phyloP scores from a whole-genome alignment of 108 stramenopile species.

The Discostella stelligeroides region DNA sequence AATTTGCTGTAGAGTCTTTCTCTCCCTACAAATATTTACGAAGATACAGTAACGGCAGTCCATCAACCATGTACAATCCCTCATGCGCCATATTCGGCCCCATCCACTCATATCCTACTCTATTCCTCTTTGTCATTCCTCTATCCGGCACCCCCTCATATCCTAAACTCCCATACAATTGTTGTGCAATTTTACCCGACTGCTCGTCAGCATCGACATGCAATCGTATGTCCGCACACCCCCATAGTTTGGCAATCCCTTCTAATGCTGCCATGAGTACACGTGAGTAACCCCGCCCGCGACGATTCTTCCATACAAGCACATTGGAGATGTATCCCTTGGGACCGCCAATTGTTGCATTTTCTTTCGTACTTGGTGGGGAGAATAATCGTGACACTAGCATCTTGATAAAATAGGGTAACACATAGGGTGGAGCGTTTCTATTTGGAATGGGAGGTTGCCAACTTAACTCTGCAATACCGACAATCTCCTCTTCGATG shows the following conservation, averaged over 20 bases:
- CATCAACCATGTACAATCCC: constrained; percentile 61
- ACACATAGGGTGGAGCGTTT: constrained; percentile 63
- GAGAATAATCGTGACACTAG: constrained; percentile 47
- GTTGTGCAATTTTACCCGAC: constrained; percentile 53
- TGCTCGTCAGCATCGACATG: constrained; percentile 70
- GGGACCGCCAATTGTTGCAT: background rate
- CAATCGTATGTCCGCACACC: constrained; percentile 53
- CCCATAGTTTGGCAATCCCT: constrained; percentile 69
- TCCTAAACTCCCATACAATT: constrained; percentile 58
- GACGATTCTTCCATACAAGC: constrained; percentile 49
- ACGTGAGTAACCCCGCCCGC: constrained; percentile 66
- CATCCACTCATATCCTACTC: constrained; percentile 46
- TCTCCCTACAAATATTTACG: constrained; percentile 27
- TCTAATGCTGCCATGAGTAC: constrained; percentile 66
- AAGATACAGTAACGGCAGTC: constrained; percentile 54
- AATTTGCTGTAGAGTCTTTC: background rate
- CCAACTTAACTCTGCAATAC: constrained; percentile 68
- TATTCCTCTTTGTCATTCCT: constrained; percentile 10
- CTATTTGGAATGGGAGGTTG: constrained; percentile 65
- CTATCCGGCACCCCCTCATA: constrained; percentile 53
- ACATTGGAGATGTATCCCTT: constrained; percentile 70
- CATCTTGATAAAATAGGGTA: constrained; percentile 55
- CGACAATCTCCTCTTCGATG: constrained; percentile 54
- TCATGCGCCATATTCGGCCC: constrained; percentile 48
- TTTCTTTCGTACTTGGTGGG: constrained; percentile 81